Percentiles rank a stretch among this genome's conserved stretches.
Evolutionary conservation across 192 early-diverging fungal genomes (phyloP).

Genomic region (Neocallimastix lanati): DNA sequence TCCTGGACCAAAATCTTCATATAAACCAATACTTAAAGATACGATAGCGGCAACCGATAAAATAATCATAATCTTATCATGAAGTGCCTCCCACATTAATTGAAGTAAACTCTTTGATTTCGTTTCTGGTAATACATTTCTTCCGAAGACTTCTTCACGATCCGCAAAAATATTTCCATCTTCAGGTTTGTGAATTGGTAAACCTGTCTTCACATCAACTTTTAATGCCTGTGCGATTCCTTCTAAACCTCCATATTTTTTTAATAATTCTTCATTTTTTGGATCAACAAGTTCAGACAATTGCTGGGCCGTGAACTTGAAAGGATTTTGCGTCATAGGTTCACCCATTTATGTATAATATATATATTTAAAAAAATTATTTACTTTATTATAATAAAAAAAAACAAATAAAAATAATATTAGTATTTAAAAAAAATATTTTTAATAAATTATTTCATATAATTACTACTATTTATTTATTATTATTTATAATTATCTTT

Average conservation of each 20-base stretch:
- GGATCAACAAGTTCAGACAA: conserved; percentile 42
- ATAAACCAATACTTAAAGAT: conserved; percentile 60
- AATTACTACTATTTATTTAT: too few species aligned
- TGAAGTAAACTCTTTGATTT: conserved; percentile 51
- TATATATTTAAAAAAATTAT: not conserved
- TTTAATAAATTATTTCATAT: too few species aligned
- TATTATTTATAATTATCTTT: too few species aligned
- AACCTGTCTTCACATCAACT: conserved; percentile 18
- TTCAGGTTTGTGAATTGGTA: conserved; percentile 7
- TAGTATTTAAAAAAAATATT: too few species aligned
- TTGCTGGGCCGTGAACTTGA: conserved; percentile 24
- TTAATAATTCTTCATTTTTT: conserved; percentile 35
- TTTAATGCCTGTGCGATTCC: conserved; percentile 22
- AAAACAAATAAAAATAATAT: too few species aligned
- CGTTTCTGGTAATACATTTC: conserved; percentile 46
- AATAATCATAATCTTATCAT: conserved; percentile 66
- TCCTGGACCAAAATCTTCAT: conserved; percentile 43
- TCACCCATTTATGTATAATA: not conserved
- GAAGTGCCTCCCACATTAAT: conserved; percentile 62
- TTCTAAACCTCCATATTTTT: conserved; percentile 33
- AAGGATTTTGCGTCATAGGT: conserved; percentile 8
- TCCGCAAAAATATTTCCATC: conserved; percentile 16
- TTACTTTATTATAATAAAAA: too few species aligned
- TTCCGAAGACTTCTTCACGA: conserved; percentile 40
- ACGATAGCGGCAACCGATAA: conserved; percentile 55